Base-by-base conservation (phyloP, 192 early-diverging fungal genomes). In the Tieghemiomyces parasiticus region DNA sequence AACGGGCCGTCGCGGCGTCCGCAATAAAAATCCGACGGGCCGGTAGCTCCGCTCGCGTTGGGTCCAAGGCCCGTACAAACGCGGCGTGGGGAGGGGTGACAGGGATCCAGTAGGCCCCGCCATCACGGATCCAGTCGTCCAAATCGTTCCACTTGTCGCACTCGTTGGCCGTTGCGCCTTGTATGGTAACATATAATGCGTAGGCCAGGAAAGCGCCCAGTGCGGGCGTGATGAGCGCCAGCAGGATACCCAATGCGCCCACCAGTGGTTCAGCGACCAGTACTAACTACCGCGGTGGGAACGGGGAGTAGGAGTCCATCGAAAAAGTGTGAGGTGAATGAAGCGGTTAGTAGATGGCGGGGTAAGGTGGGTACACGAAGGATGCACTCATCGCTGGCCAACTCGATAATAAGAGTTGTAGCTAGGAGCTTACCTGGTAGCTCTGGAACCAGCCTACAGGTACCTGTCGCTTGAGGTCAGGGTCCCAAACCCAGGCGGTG, bases 151-250 rank as follows among this genome's bases (percentile, higher is more conserved):
- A 52, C 29, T 52, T 52, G 29, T 52, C 50, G 0, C 2, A 20
- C 50, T 52, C 50, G 22, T 52, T 52, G 22, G 50, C 14, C 14
- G 50, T 52, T 14, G 26, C 50, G 22, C 50, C 50, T 26, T 25
- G 50, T 26, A 29, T 26, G 14, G 28, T 28, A 20, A 52, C 14
- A 52, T 52, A 52, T 3, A 52, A 3, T 14, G 50, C 50, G 29
- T 52, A 52, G 14, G 13, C 50, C 22, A 52, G 26, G 28, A 52
- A 52, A 25, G 29, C 29, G 1, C n/a, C 19, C 50, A 52, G 14
- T 20, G 29, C 29, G 13, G 50, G 50, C 22, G n/a, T 52, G 13
- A 52, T 52, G 2, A 52, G 50, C 29, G 26, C 50, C 50, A 52
- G 29, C 13, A 52, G 50, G 14, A 52, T 20, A 14, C 50, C 50